Conservation (phyloP, 2,329 filamentous ascomycete genomes). For the Diplodia corticola region DNA sequence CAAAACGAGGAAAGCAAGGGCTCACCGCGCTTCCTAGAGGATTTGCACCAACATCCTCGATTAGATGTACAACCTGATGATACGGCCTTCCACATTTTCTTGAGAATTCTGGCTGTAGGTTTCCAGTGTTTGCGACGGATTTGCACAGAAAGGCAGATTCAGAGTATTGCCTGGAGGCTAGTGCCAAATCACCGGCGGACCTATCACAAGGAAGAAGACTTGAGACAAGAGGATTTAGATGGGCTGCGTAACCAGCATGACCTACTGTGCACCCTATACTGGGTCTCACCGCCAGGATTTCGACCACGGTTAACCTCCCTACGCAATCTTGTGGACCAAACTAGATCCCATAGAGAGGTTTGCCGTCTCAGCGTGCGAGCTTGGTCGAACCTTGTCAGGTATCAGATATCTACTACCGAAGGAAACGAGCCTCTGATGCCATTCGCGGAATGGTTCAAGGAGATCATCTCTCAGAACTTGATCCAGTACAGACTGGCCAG, state of each 20-base stretch:
- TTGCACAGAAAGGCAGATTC: conserved; percentile 56
- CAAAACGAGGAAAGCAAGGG: conserved; percentile 52
- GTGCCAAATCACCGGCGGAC: conserved; percentile 62
- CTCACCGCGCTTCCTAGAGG: conserved; percentile 56
- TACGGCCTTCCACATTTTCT: conserved; percentile 58
- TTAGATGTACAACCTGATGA: conserved; percentile 52
- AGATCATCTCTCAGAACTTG: conserved; percentile 54
- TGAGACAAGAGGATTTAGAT: conserved; percentile 56
- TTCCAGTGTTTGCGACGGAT: conserved; percentile 48
- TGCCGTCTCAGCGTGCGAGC: conserved; percentile 59
- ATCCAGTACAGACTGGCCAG: conserved; percentile 58
- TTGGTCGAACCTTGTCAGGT: conserved; percentile 59
- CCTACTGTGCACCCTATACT: conserved; percentile 61
- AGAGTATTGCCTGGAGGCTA: conserved; percentile 57
- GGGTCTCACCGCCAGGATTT: conserved; percentile 54
- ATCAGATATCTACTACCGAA: conserved; percentile 57
- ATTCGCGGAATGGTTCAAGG: conserved; percentile 57
- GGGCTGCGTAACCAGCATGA: conserved; percentile 64
- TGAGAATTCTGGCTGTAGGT: conserved; percentile 57
- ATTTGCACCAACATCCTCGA: conserved; percentile 46
- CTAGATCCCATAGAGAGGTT: conserved; percentile 59
- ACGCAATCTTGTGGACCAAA: conserved; percentile 57
- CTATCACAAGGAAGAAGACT: conserved; percentile 58
- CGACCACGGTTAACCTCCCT: conserved; percentile 56
- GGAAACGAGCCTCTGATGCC: conserved; percentile 46